A percentile compares a stretch with the other conserved stretches of the same genome.
These are phyloP conservation scores for Oryza glaberrima DNA, from an alignment of 176 grass and related monocot species.

Conservation along the genomic window DNA sequence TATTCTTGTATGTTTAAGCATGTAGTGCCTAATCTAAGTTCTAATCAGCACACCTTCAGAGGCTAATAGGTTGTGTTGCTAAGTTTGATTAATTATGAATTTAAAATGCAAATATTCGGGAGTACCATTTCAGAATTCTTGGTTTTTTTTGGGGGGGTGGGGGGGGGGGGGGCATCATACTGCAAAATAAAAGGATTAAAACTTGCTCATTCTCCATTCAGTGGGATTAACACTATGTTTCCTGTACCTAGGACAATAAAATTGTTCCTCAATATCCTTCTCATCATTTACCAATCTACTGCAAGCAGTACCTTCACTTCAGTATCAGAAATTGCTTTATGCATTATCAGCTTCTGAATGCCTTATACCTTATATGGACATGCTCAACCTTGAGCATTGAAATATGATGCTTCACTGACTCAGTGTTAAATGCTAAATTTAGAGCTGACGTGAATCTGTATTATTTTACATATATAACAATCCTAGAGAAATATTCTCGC, in stretches of 20 bases:
- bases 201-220: slow-evolving; percentile 2
- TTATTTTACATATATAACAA: slow-evolving; percentile 8
- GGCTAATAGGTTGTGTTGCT: background rate
- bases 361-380: background rate
- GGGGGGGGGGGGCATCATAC: background rate
- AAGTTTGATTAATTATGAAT: slow-evolving; percentile 8
- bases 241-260: background rate
- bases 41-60: background rate
- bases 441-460: background rate
- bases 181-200: background rate
- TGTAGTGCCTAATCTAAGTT: slow-evolving; percentile 12
- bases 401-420: background rate
- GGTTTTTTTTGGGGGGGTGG: background rate
- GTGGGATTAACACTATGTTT: background rate
- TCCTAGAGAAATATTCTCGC: slow-evolving; percentile 8
- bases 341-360: background rate
- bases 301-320: background rate
- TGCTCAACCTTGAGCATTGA: background rate
- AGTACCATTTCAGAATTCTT: background rate
- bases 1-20: background rate
- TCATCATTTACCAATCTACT: slow-evolving; percentile 3
- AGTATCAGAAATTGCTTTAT: background rate
- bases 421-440: slow-evolving; percentile 20
- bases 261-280: background rate
- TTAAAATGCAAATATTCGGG: background rate